Base-by-base conservation (phyloP, 2,329 filamentous ascomycete species). In the Fusarium metavorans region DNA sequence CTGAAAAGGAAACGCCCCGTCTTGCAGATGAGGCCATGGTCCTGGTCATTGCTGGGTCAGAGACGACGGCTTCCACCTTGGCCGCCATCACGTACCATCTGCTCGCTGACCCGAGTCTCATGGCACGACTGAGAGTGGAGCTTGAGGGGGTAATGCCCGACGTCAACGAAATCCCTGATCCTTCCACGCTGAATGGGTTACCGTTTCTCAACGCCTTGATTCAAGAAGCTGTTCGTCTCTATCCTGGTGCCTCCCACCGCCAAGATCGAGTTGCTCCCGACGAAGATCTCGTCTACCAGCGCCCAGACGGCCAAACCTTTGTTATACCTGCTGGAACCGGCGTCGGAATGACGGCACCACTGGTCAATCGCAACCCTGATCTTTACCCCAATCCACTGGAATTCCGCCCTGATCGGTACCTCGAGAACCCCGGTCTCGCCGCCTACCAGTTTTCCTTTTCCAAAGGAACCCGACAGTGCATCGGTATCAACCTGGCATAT, bases 151-250 rank as follows among this genome's bases (percentile, higher is more conserved):
- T 67, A 1, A 73, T 72, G 52, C 64, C 65, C 4, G 64, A 71
- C n/a, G 52, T 57, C 3, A 61, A 50, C 6, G 37, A 71, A 27
- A 68, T 52, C 9, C 64, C 67, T 7, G 60, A 72, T 48, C 81
- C 75, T 66, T 43, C 58, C 11, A 73, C 78, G 8, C 70, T 84
- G 14, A 80, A 83, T 59, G 69, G 75, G 35, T 65, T 85, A 2
- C 80, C 82, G 0, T 85, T 82, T 59, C 79, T 88, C 5, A 81
- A 82, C 5, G 84, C 83, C 1, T 71, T 83, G 13, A 80, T 85
- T 10, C 76, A 79, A 37, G 84, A 86, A 69, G 75, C 81, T 0
- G 69, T 87, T 9, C 83, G 86, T 5, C 63, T 87, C 4, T 83
- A 83, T 18, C 85, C 84, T 10, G 84, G 82, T 1, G 80, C 83